Base-by-base conservation (phyloP, 2,329 filamentous ascomycete genomes). In the Drechslerella dactyloides region DNA sequence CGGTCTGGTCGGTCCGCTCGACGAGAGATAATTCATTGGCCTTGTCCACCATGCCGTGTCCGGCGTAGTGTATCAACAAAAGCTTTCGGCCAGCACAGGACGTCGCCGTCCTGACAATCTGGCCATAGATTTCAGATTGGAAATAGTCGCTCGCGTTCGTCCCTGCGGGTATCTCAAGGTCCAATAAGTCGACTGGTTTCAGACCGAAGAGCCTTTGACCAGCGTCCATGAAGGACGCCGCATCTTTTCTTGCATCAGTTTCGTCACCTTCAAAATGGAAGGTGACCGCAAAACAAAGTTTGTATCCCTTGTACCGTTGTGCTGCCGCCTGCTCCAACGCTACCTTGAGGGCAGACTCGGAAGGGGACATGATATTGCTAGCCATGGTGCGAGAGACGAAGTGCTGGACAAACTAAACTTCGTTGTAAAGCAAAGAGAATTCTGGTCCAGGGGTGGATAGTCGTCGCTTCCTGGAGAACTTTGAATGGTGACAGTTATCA, bases 251-350 rank as follows among this genome's bases (percentile, higher is more conserved):
- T n/a, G 50, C 50, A 30, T n/a, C 24, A 33, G 50, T 53, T 11
- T 53, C 6, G 23, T 53, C 50, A 35, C 50, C 50, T 53, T 30
- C 50, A 53, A 53, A 53, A 19, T 35, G 23, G 19, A 53, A 53
- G 10, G 50, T 30, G 50, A 53, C 30, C 7, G 23, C 50, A n/a
- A 53, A 53, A 23, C 27, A 5, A 35, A 53, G 23, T 30, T 53
- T 53, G 23, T 53, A 53, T 5, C 6, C 30, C 13, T n/a, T 53
- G 30, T 3, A 30, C 17, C 50, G 23, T 33, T 53, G 50, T 6
- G 23, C 30, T 7, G 15, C 24, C 30, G 50, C 50, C n/a, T 53
- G 24, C 17, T 53, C 50, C 23, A 53, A 19, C 8, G 50, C 23
- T 13, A 23, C 30, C 50, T 53, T 53, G 5, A 53, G 23, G 5